Evolutionary conservation across 768 basidiomycete genomes (phyloP).

Genomic region (Pisolithus orientalis): DNA sequence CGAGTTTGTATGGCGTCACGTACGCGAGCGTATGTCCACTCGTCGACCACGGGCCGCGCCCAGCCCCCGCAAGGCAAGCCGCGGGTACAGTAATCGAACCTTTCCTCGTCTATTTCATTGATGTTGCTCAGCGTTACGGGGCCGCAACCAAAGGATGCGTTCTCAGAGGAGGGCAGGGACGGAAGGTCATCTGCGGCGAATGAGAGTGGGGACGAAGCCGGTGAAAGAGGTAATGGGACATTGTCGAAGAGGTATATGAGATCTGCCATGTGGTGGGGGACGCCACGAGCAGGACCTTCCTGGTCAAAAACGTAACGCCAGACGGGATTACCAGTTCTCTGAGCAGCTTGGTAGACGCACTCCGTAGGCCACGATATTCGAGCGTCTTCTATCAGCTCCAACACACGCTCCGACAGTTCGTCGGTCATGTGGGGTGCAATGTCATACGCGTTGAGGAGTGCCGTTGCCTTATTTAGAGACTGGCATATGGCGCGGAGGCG

Average conservation of each 20-base stretch:
- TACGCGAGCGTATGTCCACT: constrained; percentile 59
- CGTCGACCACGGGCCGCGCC: constrained; percentile 54
- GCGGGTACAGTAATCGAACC: constrained; percentile 10
- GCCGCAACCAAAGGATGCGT: constrained; percentile 15
- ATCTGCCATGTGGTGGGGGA: constrained; percentile 68
- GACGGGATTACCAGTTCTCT: constrained; percentile 50
- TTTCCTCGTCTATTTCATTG: constrained; percentile 19
- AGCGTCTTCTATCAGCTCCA: constrained; percentile 73
- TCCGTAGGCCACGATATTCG: constrained; percentile 76
- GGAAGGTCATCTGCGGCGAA: constrained; percentile 29
- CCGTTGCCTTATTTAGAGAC: constrained; percentile 54
- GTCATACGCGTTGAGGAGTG: constrained; percentile 64
- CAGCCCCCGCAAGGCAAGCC: constrained; percentile 35
- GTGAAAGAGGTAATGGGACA: constrained; percentile 47
- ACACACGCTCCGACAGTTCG: constrained; percentile 59
- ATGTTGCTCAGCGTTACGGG: constrained; percentile 21
- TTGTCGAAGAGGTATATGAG: constrained; percentile 77
- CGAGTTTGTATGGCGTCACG: constrained; percentile 65
- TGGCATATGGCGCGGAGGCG: constrained; percentile 72
- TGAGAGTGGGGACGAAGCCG: constrained; percentile 25
- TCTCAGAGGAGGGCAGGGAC: constrained; percentile 22
- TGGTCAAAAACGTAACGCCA: constrained; percentile 84
- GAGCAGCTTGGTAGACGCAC: constrained; percentile 47
- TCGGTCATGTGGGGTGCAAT: constrained; percentile 57
- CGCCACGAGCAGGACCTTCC: constrained; percentile 58